Base-by-base conservation (phyloP, 768 basidiomycete genomes). In the Leccinum broughii region DNA sequence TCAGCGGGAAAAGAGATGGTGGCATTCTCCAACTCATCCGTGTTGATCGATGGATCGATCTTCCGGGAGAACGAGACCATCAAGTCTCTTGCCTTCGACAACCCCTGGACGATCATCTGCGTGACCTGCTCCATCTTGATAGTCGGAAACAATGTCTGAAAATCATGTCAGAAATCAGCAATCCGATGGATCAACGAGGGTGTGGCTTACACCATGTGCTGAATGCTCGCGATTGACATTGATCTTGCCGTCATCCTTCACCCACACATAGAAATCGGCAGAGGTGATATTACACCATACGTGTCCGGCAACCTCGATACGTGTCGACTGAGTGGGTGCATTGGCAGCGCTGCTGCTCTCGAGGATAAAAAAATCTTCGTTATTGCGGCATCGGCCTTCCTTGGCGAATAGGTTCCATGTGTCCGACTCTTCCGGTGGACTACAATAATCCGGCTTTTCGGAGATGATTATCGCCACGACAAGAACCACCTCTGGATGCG, bases 91-190 rank as follows among this genome's bases (percentile, higher is more conserved):
- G 32, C 24, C 13, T 51, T 57, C 3, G 10, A 13, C n/a, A 57
- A 28, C 17, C 56, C 35, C 34, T 10, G 22, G 34, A 24, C 7
- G 10, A 57, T 14, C 35, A 14, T 51, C 34, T 37, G 3, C 6
- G 24, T 50, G 35, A 57, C 24, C 26, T 37, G n/a, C 20, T 37
- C 56, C 49, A 57, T 39, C 22, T 50, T 5, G 2, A 57, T 50
- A 6, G 34, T n/a, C 3, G 35, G 35, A 37, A 62, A 64, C 24
- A 62, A 26, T 8, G 48, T 30, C 26, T 55, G n/a, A 24, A 60
- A n/a, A 20, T 24, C 15, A 15, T 3, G 10, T 22, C 20, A 22
- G 17, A 39, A 39, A 39, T 39, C 15, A 39, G 39, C 6, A 39
- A 39, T 39, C 7, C 48, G 14, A 48, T 17, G 10, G 13, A n/a